Percentiles rank a stretch among this genome's conserved stretches.
phyloP scores from a whole-genome alignment of 192 early-diverging fungal genomes.

The Umbelopsis isabellina region DNA sequence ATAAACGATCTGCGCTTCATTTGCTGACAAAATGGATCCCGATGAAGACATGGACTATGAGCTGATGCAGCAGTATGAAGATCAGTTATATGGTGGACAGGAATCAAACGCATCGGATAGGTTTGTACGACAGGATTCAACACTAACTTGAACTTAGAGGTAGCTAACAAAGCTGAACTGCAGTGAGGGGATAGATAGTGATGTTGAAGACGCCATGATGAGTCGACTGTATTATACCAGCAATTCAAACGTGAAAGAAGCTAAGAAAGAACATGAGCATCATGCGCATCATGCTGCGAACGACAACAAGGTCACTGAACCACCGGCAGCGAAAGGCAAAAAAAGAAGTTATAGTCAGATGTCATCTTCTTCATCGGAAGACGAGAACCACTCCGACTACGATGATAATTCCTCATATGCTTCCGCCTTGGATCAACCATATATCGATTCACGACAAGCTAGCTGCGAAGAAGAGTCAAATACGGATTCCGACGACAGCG shows the following conservation, averaged over 20 bases:
- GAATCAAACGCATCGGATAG: slow-evolving; percentile 4
- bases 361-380: background rate
- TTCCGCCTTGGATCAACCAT: background rate
- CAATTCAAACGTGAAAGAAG: background rate
- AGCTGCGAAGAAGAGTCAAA: background rate
- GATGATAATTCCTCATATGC: background rate
- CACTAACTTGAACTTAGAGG: too few relatives aligned
- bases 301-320: background rate
- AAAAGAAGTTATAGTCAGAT: background rate
- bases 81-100: slow-evolving; percentile 14
- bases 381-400: background rate
- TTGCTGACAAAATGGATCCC: background rate
- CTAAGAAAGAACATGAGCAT: background rate
- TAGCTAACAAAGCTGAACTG: background rate
- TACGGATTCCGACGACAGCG: background rate
- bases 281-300: background rate
- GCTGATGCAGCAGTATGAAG: slow-evolving; percentile 18
- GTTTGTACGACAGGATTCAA: background rate
- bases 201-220: slow-evolving; percentile 10
- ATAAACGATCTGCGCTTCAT: background rate
- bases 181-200: slow-evolving; percentile 4
- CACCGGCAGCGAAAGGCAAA: background rate
- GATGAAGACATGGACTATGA: slow-evolving; percentile 19
- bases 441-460: slow-evolving; percentile 1
- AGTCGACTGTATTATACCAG: slow-evolving; percentile 13